These are phyloP conservation scores for Penicillium pulvis DNA, from an alignment of 495 filamentous ascomycete species.

Conservation along the genomic window DNA sequence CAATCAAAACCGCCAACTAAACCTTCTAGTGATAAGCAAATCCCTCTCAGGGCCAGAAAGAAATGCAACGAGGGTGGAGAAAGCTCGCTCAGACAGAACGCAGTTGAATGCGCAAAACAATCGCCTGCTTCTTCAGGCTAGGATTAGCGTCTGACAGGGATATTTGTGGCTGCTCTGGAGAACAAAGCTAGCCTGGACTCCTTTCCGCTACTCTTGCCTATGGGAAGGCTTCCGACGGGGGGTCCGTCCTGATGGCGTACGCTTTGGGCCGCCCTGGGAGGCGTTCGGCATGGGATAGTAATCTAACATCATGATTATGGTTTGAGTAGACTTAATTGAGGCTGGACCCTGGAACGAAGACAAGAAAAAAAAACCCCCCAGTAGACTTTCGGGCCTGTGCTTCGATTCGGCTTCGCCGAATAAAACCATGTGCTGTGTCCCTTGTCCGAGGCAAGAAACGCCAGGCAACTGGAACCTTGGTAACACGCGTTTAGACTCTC, in stretches of 20 bases:
- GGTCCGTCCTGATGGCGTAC: conserved; percentile 15
- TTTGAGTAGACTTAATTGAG: neutral
- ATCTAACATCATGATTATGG: neutral
- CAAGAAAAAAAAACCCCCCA: neutral
- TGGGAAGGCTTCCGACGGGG: conserved; percentile 25
- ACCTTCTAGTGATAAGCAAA: conserved; percentile 11
- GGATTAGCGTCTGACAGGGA: conserved; percentile 2
- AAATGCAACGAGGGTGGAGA: too few relatives aligned
- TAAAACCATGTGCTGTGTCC: neutral
- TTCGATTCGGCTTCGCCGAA: neutral
- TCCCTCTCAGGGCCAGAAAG: neutral
- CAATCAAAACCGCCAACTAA: conserved; percentile 14
- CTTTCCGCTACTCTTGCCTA: conserved; percentile 16
- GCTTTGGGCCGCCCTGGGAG: conserved; percentile 3
- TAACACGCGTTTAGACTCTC: neutral
- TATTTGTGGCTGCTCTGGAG: neutral
- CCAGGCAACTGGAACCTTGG: neutral
- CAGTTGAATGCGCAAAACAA: neutral
- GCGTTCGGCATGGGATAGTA: conserved; percentile 7
- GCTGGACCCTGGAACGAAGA: neutral
- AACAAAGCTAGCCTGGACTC: conserved; percentile 6
- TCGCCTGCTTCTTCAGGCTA: neutral
- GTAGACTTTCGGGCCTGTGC: neutral
- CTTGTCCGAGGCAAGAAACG: neutral
- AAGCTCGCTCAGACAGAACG: neutral